These are phyloP conservation scores for Aurantiochytrium sp. DNA, from an alignment of 108 stramenopile species.

Conservation along the genomic window DNA sequence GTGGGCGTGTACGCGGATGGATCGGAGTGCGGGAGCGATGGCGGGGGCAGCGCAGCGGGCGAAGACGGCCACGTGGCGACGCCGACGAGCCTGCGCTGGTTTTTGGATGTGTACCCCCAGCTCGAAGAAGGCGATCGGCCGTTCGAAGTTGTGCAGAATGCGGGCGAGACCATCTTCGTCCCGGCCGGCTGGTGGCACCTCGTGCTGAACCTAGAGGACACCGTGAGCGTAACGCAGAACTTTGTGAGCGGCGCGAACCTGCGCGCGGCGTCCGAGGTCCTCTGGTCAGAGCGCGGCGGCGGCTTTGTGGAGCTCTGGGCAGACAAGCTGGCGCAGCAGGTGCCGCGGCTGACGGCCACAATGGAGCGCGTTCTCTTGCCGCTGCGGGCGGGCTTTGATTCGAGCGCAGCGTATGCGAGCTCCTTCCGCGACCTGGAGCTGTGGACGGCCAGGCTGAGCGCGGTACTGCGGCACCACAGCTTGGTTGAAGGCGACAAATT, in stretches of 20 bases:
- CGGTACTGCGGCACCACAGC: background rate
- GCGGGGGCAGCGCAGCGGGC: too few relatives aligned
- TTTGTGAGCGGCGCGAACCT: constrained; percentile 85
- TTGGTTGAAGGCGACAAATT: background rate
- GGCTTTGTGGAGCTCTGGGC: constrained; percentile 3
- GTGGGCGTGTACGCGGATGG: constrained; percentile 58
- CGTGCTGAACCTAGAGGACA: constrained; percentile 89
- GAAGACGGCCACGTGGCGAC: constrained; percentile 72
- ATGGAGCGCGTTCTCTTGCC: background rate
- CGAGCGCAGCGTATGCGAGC: background rate
- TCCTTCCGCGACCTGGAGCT: background rate
- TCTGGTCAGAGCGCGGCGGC: background rate
- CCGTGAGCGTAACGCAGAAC: constrained; percentile 92
- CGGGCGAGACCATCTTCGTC: constrained; percentile 93
- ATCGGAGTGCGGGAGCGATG: constrained; percentile 77
- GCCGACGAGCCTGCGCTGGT: constrained; percentile 82
- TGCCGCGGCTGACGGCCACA: background rate
- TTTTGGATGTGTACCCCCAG: constrained; percentile 66
- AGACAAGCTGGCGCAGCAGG: background rate
- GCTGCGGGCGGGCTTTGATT: background rate
- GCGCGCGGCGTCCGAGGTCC: background rate
- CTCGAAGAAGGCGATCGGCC: background rate
- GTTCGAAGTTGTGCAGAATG: constrained; percentile 87
- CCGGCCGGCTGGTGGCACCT: constrained; percentile 99
- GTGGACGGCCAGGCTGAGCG: background rate